A percentile compares a stretch with the other conserved stretches of the same genome.
These are phyloP conservation scores for Colletotrichum godetiae DNA, from an alignment of 2,329 filamentous ascomycete genomes.

Conservation along the genomic window DNA sequence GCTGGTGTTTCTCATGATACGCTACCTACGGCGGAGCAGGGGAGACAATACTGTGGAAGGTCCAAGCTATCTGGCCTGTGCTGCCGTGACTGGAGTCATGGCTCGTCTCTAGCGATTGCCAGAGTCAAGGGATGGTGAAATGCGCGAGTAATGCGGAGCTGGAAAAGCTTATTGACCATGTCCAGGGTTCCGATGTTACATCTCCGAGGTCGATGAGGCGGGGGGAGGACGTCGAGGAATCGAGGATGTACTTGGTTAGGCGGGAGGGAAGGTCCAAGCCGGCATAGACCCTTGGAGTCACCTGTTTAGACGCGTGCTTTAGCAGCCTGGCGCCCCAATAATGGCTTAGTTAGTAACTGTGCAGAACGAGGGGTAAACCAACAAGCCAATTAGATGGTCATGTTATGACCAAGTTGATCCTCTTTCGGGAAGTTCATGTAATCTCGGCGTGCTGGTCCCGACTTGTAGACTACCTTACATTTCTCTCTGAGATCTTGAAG, in stretches of 20 bases:
- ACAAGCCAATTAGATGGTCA: neutral
- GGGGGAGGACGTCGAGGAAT: neutral
- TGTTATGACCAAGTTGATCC: neutral
- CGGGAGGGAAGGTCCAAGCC: constrained; percentile 33
- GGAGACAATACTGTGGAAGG: constrained; percentile 9
- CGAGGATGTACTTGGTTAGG: neutral
- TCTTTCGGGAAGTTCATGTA: neutral
- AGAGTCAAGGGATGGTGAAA: neutral
- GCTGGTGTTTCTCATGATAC: constrained; percentile 20
- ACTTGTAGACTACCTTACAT: neutral
- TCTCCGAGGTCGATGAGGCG: constrained; percentile 21
- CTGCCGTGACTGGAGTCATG: neutral
- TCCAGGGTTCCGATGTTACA: constrained; percentile 11
- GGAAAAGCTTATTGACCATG: constrained; percentile 7
- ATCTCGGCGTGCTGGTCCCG: neutral
- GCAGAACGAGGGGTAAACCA: constrained; percentile 1
- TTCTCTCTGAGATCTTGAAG: neutral
- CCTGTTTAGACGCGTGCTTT: neutral
- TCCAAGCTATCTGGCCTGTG: constrained; percentile 32
- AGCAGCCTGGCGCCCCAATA: constrained; percentile 4
- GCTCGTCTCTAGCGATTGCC: neutral
- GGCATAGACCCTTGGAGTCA: constrained; percentile 3
- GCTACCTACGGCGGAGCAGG: neutral
- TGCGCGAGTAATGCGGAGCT: constrained; percentile 15
- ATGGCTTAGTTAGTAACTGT: neutral